Evolutionary conservation across 345 rosid genomes (phyloP), one percentile per base, ranked within the genome.

Genomic region (Tarenaya hassleriana): DNA sequence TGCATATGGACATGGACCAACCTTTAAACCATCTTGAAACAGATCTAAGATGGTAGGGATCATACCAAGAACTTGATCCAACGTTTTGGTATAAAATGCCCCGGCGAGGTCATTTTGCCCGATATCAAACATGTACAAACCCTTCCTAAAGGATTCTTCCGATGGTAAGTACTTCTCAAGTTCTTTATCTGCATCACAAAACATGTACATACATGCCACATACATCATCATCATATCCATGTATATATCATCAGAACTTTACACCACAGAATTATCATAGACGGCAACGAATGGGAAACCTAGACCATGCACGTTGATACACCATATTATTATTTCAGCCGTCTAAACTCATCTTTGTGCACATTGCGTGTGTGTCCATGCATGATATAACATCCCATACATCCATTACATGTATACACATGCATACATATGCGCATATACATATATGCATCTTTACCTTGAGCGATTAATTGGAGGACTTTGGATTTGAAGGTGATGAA

Each of bases 51-150:
- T 63, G 34, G 64, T 60, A 19, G 83, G 85, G 20, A 84, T 27
- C 7, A 77, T 62, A 32, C 34, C 73, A 41, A 56, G 46, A 10
- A 75, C 76, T 69, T 77, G 47, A 32, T 77, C 67, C 15, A 73
- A 15, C 4, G 76, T 50, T 58, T 43, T 46, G 60, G 47, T 6
- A 46, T 21, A 67, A 53, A 78, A 56, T 16, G 65, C 77, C 11
- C 45, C 68, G 5, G 55, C 70, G 17, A 81, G 60, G 63, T 81
- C 84, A 50, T 81, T 81, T 41, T 81, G 88, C 29, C 84, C 88
- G 7, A 81, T 78, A 48, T 81, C 88, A 46, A 76, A 63, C 31
- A 75, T 74, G 62, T 81, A 83, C 34, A 74, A 54, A 40, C 80
- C 91, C 35, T 59, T 48, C 4, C 57, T 19, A 35, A 75, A 83